These are phyloP conservation scores for Umbelopsis vinacea DNA, from an alignment of 192 early-diverging fungal species.

Conservation along the genomic window DNA sequence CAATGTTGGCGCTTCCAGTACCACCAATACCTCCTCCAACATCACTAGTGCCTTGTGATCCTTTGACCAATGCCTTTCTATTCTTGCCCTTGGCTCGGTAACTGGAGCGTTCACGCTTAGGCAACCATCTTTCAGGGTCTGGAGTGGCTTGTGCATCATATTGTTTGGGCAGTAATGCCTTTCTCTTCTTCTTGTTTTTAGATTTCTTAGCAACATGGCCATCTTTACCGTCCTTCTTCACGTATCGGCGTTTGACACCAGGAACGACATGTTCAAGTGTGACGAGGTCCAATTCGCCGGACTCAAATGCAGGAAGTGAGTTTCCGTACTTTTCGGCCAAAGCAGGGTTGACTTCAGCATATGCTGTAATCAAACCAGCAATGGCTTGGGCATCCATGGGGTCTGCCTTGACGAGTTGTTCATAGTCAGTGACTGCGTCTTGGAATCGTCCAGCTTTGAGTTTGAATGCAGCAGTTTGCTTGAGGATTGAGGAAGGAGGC, in stretches of 20 bases:
- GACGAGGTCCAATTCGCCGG: conserved; percentile 54
- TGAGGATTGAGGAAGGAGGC: conserved; percentile 50
- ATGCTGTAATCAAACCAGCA: conserved; percentile 69
- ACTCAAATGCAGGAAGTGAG: conserved; percentile 51
- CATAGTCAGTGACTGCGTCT: conserved; percentile 72
- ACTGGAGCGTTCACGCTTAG: conserved; percentile 64
- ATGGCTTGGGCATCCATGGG: conserved; percentile 65
- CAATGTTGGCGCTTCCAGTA: conserved; percentile 76
- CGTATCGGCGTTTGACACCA: conserved; percentile 58
- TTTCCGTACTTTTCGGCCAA: conserved; percentile 68
- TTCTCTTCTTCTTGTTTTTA: conserved; percentile 61
- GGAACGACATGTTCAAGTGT: conserved; percentile 58
- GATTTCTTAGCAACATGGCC: conserved; percentile 40
- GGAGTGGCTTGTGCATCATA: conserved; percentile 52
- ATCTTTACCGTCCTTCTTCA: conserved; percentile 48
- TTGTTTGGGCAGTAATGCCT: conserved; percentile 56
- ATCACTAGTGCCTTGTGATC: conserved; percentile 66
- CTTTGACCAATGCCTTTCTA: conserved; percentile 62
- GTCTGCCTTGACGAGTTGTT: conserved; percentile 68
- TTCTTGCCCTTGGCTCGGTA: conserved; percentile 58
- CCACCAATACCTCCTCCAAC: conserved; percentile 71
- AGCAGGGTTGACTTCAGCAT: conserved; percentile 60
- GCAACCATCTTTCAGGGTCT: conserved; percentile 77
- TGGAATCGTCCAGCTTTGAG: conserved; percentile 56
- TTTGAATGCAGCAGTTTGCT: conserved; percentile 73